A percentile compares a stretch with the other conserved stretches of the same genome.
Evolutionary conservation across 148 eudicot genomes (phyloP).

Genomic region (Amaranthus palmeri): DNA sequence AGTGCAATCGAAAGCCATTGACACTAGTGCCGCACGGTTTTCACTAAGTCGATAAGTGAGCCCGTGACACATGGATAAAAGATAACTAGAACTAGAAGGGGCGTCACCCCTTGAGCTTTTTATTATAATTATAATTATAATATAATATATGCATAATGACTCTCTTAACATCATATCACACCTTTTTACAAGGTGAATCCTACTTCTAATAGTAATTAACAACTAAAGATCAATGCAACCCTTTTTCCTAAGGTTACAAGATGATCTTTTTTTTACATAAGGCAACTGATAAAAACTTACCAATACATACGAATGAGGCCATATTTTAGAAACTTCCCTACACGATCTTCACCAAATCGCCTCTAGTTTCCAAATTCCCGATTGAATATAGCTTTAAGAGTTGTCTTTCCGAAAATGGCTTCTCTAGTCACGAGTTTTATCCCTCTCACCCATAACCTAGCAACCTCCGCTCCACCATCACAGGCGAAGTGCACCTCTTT

Average conservation of each 20-base stretch:
- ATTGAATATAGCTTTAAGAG: constrained; percentile 24
- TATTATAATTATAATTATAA: too few species aligned
- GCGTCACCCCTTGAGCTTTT: too few species aligned
- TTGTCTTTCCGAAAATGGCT: constrained; percentile 50
- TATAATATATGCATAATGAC: too few species aligned
- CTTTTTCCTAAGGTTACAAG: not conserved
- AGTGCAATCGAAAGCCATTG: too few species aligned
- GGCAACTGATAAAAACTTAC: not conserved
- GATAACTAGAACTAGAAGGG: too few species aligned
- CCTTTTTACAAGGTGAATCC: not conserved
- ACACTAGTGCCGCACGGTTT: too few species aligned
- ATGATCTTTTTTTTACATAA: not conserved
- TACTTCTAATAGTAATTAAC: not conserved
- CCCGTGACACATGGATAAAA: too few species aligned
- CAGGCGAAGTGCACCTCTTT: constrained; percentile 69
- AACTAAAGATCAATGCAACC: not conserved
- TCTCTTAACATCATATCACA: too few species aligned
- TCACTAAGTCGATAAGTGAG: too few species aligned
- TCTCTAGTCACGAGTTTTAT: constrained; percentile 60
- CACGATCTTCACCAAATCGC: not conserved
- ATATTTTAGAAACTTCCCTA: not conserved
- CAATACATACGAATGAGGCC: not conserved
- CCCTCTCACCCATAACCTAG: constrained; percentile 71
- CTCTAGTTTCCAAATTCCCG: constrained; percentile 22
- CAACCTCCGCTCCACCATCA: constrained; percentile 49